These are phyloP conservation scores for Ogataea trehalophila DNA, from an alignment of 805 yeast genomes.

Conservation along the genomic window DNA sequence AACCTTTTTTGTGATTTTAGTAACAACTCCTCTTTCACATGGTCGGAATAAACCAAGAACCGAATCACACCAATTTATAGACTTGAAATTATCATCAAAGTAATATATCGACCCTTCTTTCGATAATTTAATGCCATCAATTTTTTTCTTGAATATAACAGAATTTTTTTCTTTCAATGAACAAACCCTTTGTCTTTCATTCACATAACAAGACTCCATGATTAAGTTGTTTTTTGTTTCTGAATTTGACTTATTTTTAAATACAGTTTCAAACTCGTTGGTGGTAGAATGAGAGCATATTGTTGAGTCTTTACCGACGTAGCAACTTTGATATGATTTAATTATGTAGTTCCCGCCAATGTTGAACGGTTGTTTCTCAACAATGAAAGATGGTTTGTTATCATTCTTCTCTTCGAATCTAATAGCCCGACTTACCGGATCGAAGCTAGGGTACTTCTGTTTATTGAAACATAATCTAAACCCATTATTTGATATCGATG, in stretches of 20 bases:
- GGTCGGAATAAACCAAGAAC: constrained; percentile 26
- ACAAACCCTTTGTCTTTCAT: constrained; percentile 12
- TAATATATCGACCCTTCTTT: constrained; percentile 27
- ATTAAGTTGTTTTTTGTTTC: constrained; percentile 9
- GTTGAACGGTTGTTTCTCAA: constrained; percentile 18
- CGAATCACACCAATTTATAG: constrained; percentile 25
- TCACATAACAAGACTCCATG: constrained; percentile 15
- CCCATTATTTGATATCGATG: constrained; percentile 23
- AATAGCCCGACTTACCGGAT: constrained; percentile 2
- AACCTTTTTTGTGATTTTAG: constrained; percentile 25
- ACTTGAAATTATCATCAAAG: constrained; percentile 18
- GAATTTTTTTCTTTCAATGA: constrained; percentile 21
- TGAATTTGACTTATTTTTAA: constrained; percentile 6
- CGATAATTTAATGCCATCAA: constrained; percentile 29
- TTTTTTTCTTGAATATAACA: constrained; percentile 18
- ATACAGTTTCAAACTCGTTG: neutral
- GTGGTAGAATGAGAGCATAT: neutral
- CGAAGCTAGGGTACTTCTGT: constrained; percentile 13
- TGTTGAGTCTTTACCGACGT: constrained; percentile 8
- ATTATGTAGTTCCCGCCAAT: constrained; percentile 19
- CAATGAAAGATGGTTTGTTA: constrained; percentile 14
- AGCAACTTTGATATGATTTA: constrained; percentile 13
- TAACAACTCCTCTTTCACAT: constrained; percentile 25
- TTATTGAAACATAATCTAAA: constrained; percentile 30
- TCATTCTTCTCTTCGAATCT: constrained; percentile 6